Conservation (phyloP, 2,329 filamentous ascomycete genomes). For the Diplodia sapinea region DNA sequence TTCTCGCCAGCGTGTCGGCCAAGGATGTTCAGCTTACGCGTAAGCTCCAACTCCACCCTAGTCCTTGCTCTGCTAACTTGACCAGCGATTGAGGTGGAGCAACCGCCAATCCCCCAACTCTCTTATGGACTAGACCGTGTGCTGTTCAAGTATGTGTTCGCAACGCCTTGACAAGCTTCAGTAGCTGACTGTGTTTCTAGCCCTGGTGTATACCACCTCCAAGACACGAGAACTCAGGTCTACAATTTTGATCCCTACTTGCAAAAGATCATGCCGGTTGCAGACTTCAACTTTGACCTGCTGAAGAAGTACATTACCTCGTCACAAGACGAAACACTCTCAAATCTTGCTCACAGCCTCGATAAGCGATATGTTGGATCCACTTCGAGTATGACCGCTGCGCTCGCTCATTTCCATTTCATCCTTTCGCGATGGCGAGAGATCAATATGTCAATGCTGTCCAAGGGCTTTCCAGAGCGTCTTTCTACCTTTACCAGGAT, state of each 20-base stretch:
- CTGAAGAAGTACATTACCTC: constrained; percentile 89
- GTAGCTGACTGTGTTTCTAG: constrained; percentile 38
- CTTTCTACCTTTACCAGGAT: constrained; percentile 73
- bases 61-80: constrained; percentile 36
- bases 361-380: constrained; percentile 87
- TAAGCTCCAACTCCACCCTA: constrained; percentile 3
- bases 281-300: constrained; percentile 89
- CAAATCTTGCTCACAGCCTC: constrained; percentile 69
- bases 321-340: constrained; percentile 77
- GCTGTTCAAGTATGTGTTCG: constrained; percentile 75
- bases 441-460: constrained; percentile 70
- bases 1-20: constrained; percentile 11
- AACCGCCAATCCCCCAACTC: constrained; percentile 65
- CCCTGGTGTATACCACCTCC: constrained; percentile 86
- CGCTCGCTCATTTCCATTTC: constrained; percentile 89
- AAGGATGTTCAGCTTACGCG: constrained; percentile 26
- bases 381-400: constrained; percentile 93
- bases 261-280: constrained; percentile 87
- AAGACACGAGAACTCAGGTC: constrained; percentile 83
- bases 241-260: constrained; percentile 98
- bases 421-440: constrained; percentile 83
- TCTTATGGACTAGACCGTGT: constrained; percentile 82
- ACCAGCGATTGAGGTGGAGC: constrained; percentile 51
- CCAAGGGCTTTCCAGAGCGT: constrained; percentile 67
- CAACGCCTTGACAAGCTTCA: neutral